Evolutionary conservation across 768 basidiomycete species (phyloP).

Genomic region (Baorangia bicolor): DNA sequence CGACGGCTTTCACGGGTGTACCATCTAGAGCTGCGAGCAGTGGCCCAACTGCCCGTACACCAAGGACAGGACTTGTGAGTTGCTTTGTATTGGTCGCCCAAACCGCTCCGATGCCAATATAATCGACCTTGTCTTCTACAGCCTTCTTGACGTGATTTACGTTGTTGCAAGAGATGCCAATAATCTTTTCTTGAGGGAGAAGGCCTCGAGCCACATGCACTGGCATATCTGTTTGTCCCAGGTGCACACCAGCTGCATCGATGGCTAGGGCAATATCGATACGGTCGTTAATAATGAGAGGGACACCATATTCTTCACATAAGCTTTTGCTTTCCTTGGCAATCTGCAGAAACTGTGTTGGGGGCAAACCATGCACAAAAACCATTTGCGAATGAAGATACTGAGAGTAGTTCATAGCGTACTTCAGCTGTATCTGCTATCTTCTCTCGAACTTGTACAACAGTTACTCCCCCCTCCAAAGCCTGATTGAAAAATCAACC

Average conservation of each 20-base stretch:
- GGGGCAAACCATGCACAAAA: not conserved
- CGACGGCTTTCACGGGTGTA: constrained; percentile 68
- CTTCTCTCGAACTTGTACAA: constrained; percentile 92
- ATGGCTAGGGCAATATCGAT: constrained; percentile 84
- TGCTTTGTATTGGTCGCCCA: constrained; percentile 82
- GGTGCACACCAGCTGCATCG: constrained; percentile 76
- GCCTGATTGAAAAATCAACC: constrained; percentile 44
- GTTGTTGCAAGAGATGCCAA: constrained; percentile 81
- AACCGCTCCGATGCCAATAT: constrained; percentile 85
- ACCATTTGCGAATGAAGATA: not conserved
- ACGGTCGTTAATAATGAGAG: constrained; percentile 84
- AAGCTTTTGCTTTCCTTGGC: constrained; percentile 67
- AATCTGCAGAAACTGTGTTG: constrained; percentile 68
- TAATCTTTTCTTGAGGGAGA: constrained; percentile 65
- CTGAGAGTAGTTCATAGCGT: constrained; percentile 21
- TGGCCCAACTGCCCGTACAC: constrained; percentile 68
- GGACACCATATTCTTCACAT: constrained; percentile 74
- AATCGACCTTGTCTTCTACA: constrained; percentile 67
- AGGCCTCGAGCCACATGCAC: constrained; percentile 61
- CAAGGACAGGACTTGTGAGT: constrained; percentile 60
- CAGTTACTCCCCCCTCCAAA: constrained; percentile 81
- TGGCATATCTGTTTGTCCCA: constrained; percentile 88
- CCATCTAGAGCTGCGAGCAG: constrained; percentile 66
- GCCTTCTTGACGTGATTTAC: constrained; percentile 63
- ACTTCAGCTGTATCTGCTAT: constrained; percentile 77